phyloP scores from a whole-genome alignment of 2,329 filamentous ascomycete species.

The Colletotrichum incanum region DNA sequence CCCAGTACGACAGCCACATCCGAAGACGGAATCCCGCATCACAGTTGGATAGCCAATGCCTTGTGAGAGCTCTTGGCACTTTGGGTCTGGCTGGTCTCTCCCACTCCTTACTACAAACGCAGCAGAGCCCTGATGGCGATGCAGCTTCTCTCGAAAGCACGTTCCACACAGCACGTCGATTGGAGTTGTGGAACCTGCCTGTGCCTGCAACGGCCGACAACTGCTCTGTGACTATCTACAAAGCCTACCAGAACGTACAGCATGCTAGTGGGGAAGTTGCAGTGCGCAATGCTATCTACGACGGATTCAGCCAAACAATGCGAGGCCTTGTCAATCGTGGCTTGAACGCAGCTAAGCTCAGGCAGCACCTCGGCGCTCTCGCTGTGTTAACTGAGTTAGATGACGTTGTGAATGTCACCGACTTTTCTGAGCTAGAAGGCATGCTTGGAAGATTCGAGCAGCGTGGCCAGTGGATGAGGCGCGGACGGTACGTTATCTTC shows the following conservation, averaged over 20 bases:
- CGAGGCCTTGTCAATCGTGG: conserved; percentile 65
- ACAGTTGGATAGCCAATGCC: conserved; percentile 74
- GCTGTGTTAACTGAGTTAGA: conserved; percentile 87
- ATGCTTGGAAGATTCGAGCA: conserved; percentile 75
- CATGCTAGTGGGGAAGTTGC: conserved; percentile 71
- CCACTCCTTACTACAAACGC: conserved; percentile 80
- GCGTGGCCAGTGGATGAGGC: conserved; percentile 85
- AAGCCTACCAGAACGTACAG: conserved; percentile 84
- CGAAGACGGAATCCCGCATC: conserved; percentile 71
- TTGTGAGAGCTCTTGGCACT: conserved; percentile 83
- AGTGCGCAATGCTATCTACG: conserved; percentile 73
- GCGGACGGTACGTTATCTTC: conserved; percentile 75
- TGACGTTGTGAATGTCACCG: conserved; percentile 77
- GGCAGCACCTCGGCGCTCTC: conserved; percentile 72
- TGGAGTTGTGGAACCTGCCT: conserved; percentile 94
- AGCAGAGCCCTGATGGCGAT: conserved; percentile 72
- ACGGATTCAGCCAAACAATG: conserved; percentile 75
- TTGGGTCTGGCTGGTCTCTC: conserved; percentile 91
- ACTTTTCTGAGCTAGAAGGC: conserved; percentile 72
- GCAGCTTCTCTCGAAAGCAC: conserved; percentile 78
- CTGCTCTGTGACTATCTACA: conserved; percentile 81
- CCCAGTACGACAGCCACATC: conserved; percentile 90
- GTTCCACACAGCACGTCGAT: conserved; percentile 83
- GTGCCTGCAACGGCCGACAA: conserved; percentile 75
- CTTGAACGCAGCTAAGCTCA: conserved; percentile 66